Conservation (phyloP, 805 yeast species). For the Saturnispora mendoncae region DNA sequence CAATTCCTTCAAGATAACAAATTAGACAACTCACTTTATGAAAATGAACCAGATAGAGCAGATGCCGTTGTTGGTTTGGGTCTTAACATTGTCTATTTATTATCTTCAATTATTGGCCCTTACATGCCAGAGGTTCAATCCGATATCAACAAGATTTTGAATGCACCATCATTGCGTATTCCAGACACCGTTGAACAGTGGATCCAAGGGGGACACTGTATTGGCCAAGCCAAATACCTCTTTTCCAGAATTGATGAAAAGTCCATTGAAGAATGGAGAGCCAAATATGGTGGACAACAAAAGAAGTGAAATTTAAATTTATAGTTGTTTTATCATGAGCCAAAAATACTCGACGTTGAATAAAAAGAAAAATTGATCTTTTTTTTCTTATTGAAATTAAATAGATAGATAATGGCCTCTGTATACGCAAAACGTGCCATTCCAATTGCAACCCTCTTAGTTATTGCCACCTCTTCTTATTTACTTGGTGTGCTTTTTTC, state of each 20-base stretch:
- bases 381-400: too few relatives aligned
- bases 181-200: conserved; percentile 66
- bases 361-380: not conserved
- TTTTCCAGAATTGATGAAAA: conserved; percentile 88
- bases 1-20: conserved; percentile 93
- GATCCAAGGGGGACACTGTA: conserved; percentile 72
- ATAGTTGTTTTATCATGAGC: not conserved
- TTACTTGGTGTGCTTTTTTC: conserved; percentile 70
- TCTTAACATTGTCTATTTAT: conserved; percentile 74
- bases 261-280: conserved; percentile 81
- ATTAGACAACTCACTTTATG: conserved; percentile 78
- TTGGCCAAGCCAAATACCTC: conserved; percentile 85
- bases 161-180: conserved; percentile 71
- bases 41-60: conserved; percentile 65
- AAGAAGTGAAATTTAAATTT: conserved; percentile 13
- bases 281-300: conserved; percentile 75
- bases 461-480: conserved; percentile 49
- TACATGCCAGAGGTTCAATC: conserved; percentile 80
- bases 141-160: conserved; percentile 68
- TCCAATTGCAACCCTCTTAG: conserved; percentile 19
- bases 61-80: conserved; percentile 93
- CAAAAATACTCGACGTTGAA: not conserved
- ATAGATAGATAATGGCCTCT: not conserved
- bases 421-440: conserved; percentile 1
- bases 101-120: conserved; percentile 78